Evolutionary conservation across 345 rosid species (phyloP).

Genomic region (Pelargonium nanum): DNA sequence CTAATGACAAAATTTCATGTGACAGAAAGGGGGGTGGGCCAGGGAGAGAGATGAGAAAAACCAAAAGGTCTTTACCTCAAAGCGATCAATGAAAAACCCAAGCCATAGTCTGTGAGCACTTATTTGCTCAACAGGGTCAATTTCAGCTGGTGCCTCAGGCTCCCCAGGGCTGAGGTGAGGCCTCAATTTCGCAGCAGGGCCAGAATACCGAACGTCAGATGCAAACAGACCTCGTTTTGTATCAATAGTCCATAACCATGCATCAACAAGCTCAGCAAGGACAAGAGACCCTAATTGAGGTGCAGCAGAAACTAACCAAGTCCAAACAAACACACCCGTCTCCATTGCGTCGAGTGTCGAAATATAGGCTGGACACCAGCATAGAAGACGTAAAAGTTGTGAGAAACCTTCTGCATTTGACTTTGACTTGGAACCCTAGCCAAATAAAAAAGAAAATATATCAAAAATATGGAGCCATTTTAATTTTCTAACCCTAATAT

Average conservation of each 20-base stretch:
- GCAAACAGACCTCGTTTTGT: constrained; percentile 95
- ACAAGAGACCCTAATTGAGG: constrained; percentile 87
- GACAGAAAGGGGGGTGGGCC: neutral
- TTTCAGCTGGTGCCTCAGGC: constrained; percentile 57
- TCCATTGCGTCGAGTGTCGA: constrained; percentile 93
- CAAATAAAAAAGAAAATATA: constrained; percentile 16
- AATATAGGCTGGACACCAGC: constrained; percentile 99
- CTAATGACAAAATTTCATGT: neutral
- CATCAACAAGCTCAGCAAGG: constrained; percentile 98
- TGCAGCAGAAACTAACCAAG: constrained; percentile 98
- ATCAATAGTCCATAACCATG: constrained; percentile 99
- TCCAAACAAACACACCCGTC: constrained; percentile 95
- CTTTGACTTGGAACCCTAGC: constrained; percentile 60
- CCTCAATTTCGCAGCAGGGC: constrained; percentile 90
- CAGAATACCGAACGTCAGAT: constrained; percentile 64
- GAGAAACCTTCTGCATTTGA: constrained; percentile 82
- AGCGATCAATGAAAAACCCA: constrained; percentile 91
- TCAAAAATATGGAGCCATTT: neutral
- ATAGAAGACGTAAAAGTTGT: constrained; percentile 89
- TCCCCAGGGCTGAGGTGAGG: constrained; percentile 96
- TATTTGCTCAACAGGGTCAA: constrained; percentile 84
- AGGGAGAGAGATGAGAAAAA: constrained; percentile 5
- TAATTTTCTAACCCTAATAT: constrained; percentile 1
- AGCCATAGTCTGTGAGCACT: constrained; percentile 94
- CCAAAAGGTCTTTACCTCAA: constrained; percentile 57